Evolutionary conservation across 2,329 filamentous ascomycete species (phyloP).

Genomic region (Curvularia sp.): DNA sequence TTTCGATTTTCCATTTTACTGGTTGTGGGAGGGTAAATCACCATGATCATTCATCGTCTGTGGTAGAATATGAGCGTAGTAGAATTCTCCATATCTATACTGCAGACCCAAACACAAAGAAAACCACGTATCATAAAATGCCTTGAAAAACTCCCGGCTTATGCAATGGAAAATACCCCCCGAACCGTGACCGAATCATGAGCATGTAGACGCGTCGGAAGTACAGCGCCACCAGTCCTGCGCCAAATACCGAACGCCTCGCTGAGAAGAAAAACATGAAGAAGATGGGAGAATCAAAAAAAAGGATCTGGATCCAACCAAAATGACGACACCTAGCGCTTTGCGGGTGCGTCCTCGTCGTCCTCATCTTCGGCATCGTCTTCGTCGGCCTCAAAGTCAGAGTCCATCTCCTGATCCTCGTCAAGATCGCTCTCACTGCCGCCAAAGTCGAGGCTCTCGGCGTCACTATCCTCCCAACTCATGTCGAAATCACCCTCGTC

Average conservation of each 20-base stretch:
- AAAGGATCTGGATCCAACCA: not conserved
- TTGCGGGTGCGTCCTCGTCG: conserved; percentile 30
- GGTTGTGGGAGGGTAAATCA: too few species aligned
- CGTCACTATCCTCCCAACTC: conserved; percentile 56
- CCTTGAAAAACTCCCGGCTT: conserved; percentile 3
- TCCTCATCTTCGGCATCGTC: conserved; percentile 43
- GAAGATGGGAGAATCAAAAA: conserved; percentile 12
- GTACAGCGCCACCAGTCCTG: conserved; percentile 12
- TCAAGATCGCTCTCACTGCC: conserved; percentile 62
- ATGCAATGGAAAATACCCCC: conserved; percentile 30
- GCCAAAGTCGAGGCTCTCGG: conserved; percentile 71
- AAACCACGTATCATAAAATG: conserved; percentile 4
- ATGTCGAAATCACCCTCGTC: conserved; percentile 66
- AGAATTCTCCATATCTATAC: too few species aligned
- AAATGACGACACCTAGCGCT: conserved; percentile 9
- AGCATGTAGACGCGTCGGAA: conserved; percentile 3
- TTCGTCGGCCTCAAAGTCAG: conserved; percentile 63
- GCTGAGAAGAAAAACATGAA: conserved; percentile 24
- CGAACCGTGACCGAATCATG: conserved; percentile 10
- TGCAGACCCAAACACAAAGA: not conserved
- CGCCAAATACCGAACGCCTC: conserved; percentile 32
- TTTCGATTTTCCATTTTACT: too few species aligned
- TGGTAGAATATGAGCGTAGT: too few species aligned
- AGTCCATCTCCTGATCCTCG: conserved; percentile 66
- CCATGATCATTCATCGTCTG: too few species aligned